Base-by-base conservation (phyloP, 345 rosid species). In the Dimocarpus longan region DNA sequence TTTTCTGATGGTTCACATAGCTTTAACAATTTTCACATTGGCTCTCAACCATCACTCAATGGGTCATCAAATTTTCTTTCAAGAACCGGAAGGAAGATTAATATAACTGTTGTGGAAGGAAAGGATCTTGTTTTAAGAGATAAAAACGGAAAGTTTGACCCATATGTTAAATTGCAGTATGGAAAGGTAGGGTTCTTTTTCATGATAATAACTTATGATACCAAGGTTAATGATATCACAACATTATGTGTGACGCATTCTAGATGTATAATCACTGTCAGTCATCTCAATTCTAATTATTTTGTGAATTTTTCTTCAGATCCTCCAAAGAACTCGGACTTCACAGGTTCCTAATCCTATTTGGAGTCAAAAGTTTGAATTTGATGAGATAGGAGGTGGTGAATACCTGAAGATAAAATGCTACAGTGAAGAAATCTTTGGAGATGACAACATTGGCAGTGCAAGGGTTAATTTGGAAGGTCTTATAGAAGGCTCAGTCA, bases 401-500 rank as follows among this genome's bases (percentile, higher is more conserved):
- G 97, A 91, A 77, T 96, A 86, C 89, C 88, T 96, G 15, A 91
- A 85, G 82, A 85, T 94, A 76, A 94, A 91, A 83, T 93, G 98
- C 86, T 91, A 82, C 21, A 78, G 78, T 32, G 97, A 90, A 83
- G 97, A 93, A 65, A 86, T 67, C 66, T 91, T 94, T 86, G 98
- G 97, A 75, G 95, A 90, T 46, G 97, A 94, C 10, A 89, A 71
- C 85, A 89, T 91, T 24, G 99, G 99, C 46, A 89, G 88, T 66
- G 98, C 99, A 70, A 88, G 94, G 15, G 89, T 96, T 77, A 94
- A 88, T 83, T 85, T 96, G 81, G 97, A 93, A 88, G 99, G 98
- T 75, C 82, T 94, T 63, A 81, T 80, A 12, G 97, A 90, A 80
- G 91, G 99, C 24, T 89, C 84, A 57, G 71, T 83, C 70, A 87